These are phyloP conservation scores for Poronia punctata DNA, from an alignment of 495 filamentous ascomycete genomes.

Conservation along the genomic window DNA sequence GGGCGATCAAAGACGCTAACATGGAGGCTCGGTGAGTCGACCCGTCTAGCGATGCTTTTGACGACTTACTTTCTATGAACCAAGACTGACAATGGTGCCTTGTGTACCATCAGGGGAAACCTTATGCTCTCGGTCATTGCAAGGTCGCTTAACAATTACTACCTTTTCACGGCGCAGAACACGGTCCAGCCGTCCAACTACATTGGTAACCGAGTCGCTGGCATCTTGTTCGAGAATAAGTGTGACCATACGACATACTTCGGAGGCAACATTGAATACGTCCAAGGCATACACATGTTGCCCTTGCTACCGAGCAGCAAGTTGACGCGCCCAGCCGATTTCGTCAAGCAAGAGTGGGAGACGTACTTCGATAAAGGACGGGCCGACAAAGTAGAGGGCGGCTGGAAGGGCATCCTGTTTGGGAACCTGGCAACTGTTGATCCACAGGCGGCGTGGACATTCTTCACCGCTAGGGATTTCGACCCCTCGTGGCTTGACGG, in stretches of 20 bases:
- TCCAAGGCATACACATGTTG: conserved; percentile 97
- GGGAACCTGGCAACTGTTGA: conserved; percentile 76
- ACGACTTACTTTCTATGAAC: neutral
- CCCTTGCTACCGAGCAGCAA: conserved; percentile 69
- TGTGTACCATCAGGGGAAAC: conserved; percentile 48
- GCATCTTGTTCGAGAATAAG: conserved; percentile 97
- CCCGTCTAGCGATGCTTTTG: neutral
- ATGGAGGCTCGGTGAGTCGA: conserved; percentile 64
- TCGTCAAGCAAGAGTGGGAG: conserved; percentile 82
- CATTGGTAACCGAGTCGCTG: conserved; percentile 77
- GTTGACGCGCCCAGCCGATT: conserved; percentile 57
- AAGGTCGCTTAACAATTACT: conserved; percentile 69
- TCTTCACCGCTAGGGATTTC: conserved; percentile 64
- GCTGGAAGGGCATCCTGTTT: conserved; percentile 82
- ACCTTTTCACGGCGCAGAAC: conserved; percentile 66
- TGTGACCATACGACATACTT: conserved; percentile 95
- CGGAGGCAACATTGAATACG: conserved; percentile 68
- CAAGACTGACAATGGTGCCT: neutral
- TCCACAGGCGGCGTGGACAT: conserved; percentile 60
- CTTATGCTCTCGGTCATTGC: conserved; percentile 73
- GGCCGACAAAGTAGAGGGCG: conserved; percentile 55
- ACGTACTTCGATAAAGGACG: conserved; percentile 60
- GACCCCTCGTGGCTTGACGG: conserved; percentile 72
- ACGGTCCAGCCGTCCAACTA: conserved; percentile 70
- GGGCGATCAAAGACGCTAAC: conserved; percentile 60